Conservation (phyloP, 2,329 filamentous ascomycete species). For the Penicillium sp. region DNA sequence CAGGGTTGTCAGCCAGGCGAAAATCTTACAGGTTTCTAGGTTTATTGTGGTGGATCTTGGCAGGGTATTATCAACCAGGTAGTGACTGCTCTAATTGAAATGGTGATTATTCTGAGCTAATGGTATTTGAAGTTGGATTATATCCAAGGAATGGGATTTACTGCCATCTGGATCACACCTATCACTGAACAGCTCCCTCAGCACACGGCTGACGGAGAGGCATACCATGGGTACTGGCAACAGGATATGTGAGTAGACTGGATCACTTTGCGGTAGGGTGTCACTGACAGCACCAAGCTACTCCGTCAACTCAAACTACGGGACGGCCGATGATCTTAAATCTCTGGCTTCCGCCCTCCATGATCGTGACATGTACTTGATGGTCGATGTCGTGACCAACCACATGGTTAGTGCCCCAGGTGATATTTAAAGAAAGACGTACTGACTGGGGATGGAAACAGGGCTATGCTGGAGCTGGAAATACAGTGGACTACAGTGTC, state of each 20-base stretch:
- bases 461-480: slow-evolving; percentile 16
- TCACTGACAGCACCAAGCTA: slow-evolving; percentile 30
- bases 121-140: slow-evolving; percentile 42
- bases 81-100: background rate
- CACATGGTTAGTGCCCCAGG: slow-evolving; percentile 12
- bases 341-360: slow-evolving; percentile 58
- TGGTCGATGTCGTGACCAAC: slow-evolving; percentile 57
- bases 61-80: slow-evolving; percentile 45
- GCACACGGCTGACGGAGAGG: slow-evolving; percentile 39
- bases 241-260: slow-evolving; percentile 39
- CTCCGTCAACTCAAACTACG: slow-evolving; percentile 59
- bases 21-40: slow-evolving; percentile 5
- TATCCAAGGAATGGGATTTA: slow-evolving; percentile 51
- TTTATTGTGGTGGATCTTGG: slow-evolving; percentile 54
- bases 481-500: slow-evolving; percentile 24
- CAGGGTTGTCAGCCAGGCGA: background rate
- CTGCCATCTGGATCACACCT: slow-evolving; percentile 52
- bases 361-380: slow-evolving; percentile 58
- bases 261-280: background rate
- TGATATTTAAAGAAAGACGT: background rate
- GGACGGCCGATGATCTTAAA: slow-evolving; percentile 60
- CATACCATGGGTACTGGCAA: slow-evolving; percentile 53
- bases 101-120: background rate
- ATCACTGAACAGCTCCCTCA: slow-evolving; percentile 40
- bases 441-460: background rate